Evolutionary conservation across 768 basidiomycete genomes (phyloP), one percentile per base, ranked within the genome.

Genomic region (Naematelia encephala): DNA sequence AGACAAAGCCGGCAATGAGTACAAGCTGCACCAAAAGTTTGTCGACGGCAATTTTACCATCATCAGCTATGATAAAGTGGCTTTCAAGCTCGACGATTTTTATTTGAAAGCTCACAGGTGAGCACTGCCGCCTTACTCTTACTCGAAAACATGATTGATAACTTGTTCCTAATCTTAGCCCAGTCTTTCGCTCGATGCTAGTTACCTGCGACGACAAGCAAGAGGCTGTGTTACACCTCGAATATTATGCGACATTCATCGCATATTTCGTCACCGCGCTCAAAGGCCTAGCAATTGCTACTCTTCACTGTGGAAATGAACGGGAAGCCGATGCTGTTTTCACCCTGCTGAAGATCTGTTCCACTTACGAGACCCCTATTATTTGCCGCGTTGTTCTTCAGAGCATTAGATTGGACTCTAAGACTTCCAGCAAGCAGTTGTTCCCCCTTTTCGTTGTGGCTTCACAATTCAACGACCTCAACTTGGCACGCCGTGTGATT

Each of bases 141-240:
- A 39, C 16, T 39, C 8, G 34, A 39, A n/a, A n/a, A n/a, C 34
- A 39, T 39, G 34, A 16, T 16, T 39, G 34, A n/a, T n/a, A n/a
- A n/a, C n/a, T n/a, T n/a, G n/a, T n/a, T n/a, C n/a, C n/a, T n/a
- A n/a, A n/a, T 39, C 34, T n/a, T n/a, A 56, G 59, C 27, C 30
- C 53, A 10, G 54, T 61, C 29, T 61, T 61, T 14, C 53, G 54
- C 21, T 27, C 34, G n/a, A 55, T 55, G 59, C 46, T 61, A 2
- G 8, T 39, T 39, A 39, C 34, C 16, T 39, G 34, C 34, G 8
- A 39, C 34, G 34, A 39, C 34, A 16, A 39, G 34, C 34, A 39
- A 39, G 34, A 39, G 8, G 34, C 34, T 8, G 16, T 16, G 8
- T 16, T 39, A 16, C 34, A 39, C 16, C 34, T 39, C 16, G 34